Evolutionary conservation across 2,329 filamentous ascomycete species (phyloP).

Genomic region (Pseudophaeomoniella oleicola): DNA sequence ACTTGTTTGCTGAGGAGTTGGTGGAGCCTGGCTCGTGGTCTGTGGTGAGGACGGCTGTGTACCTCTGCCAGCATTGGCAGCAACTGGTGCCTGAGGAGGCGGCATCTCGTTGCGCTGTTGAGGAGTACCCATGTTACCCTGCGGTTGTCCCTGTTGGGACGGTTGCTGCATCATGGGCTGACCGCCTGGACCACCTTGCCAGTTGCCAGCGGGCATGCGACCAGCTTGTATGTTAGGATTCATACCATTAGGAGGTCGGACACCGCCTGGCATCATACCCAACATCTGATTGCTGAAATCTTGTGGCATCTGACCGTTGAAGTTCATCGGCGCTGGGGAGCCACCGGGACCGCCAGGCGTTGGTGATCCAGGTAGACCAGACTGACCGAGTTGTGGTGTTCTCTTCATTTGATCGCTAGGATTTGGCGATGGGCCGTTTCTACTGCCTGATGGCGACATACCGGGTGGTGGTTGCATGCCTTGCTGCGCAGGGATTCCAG

Average conservation of each 20-base stretch:
- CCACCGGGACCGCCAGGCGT: slow-evolving; percentile 39
- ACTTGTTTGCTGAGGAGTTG: slow-evolving; percentile 46
- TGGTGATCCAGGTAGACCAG: slow-evolving; percentile 41
- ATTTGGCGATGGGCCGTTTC: slow-evolving; percentile 44
- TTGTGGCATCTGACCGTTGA: slow-evolving; percentile 36
- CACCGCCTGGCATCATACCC: slow-evolving; percentile 32
- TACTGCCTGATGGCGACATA: slow-evolving; percentile 43
- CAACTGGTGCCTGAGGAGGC: slow-evolving; percentile 30
- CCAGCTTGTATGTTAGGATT: slow-evolving; percentile 34
- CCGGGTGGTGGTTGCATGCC: slow-evolving; percentile 28
- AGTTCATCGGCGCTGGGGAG: slow-evolving; percentile 45
- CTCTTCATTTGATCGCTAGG: slow-evolving; percentile 49
- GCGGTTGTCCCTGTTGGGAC: slow-evolving; percentile 17
- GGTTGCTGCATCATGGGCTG: slow-evolving; percentile 35
- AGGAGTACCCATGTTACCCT: slow-evolving; percentile 36
- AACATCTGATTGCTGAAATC: slow-evolving; percentile 25
- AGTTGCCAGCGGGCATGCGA: slow-evolving; percentile 27
- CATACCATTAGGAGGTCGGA: slow-evolving; percentile 42
- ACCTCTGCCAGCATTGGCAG: slow-evolving; percentile 21
- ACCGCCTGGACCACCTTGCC: slow-evolving; percentile 20
- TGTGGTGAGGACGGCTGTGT: slow-evolving; percentile 29
- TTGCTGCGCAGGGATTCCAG: slow-evolving; percentile 28
- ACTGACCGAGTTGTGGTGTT: slow-evolving; percentile 44
- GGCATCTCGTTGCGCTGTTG: slow-evolving; percentile 41
- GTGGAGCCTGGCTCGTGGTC: slow-evolving; percentile 34